Evolutionary conservation across 306 rosid species (phyloP).

Genomic region (Arachis hypogaea): DNA sequence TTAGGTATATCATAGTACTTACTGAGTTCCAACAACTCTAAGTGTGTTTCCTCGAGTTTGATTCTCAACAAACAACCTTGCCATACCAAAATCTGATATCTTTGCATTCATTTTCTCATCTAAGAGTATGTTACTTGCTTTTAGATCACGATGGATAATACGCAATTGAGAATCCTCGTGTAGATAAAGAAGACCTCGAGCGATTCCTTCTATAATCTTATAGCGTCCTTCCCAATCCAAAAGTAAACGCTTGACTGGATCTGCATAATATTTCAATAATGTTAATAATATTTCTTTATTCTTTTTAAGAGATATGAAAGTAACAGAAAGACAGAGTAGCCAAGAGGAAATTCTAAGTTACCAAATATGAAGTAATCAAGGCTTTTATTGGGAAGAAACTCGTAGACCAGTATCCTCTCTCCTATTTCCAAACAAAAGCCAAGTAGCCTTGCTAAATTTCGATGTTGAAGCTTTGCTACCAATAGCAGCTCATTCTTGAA

Average conservation of each 20-base stretch:
- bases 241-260: conserved; percentile 22
- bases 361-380: conserved; percentile 46
- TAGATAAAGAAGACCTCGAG: conserved; percentile 45
- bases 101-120: conserved; percentile 44
- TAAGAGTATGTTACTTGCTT: conserved; percentile 48
- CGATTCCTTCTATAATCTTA: conserved; percentile 45
- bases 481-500: conserved; percentile 51
- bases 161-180: conserved; percentile 46
- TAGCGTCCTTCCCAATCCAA: conserved; percentile 42
- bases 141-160: conserved; percentile 13
- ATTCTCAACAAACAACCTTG: conserved; percentile 33
- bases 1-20: conserved; percentile 18
- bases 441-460: conserved; percentile 50
- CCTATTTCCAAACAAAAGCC: conserved; percentile 48
- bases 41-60: conserved; percentile 41
- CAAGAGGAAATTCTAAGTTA: conserved; percentile 12
- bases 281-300: not conserved
- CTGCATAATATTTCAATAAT: conserved; percentile 16
- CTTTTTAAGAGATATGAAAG: not conserved
- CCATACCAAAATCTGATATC: conserved; percentile 55
- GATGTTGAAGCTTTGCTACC: conserved; percentile 53
- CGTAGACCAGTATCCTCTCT: conserved; percentile 55
- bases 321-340: not conserved
- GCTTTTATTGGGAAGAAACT: conserved; percentile 44
- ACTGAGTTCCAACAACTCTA: conserved; percentile 47